These are phyloP conservation scores for Sherardia arvensis DNA, from an alignment of 257 asterid species.

Conservation along the genomic window DNA sequence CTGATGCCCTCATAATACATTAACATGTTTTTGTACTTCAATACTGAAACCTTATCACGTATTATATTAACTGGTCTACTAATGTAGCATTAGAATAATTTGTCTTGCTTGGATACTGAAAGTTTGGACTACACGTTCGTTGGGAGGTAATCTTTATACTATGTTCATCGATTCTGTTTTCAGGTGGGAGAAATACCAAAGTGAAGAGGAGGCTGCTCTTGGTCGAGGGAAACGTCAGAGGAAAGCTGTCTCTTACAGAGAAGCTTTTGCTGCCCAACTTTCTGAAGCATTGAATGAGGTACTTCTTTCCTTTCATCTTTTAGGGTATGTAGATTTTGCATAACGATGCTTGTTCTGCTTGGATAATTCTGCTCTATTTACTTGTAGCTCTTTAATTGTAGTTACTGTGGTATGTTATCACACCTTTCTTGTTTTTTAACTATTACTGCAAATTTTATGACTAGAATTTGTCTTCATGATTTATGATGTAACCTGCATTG, in stretches of 20 bases:
- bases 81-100: neutral
- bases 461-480: neutral
- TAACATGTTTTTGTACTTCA: neutral
- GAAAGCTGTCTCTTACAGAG: slow-evolving; percentile 86
- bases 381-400: neutral
- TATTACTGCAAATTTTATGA: neutral
- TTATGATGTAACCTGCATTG: neutral
- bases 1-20: neutral
- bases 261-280: slow-evolving; percentile 65
- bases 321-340: too few species aligned
- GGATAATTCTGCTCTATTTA: neutral
- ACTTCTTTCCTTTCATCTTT: slow-evolving; percentile 14
- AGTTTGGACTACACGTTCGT: neutral
- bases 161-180: slow-evolving; percentile 16
- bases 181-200: slow-evolving; percentile 91
- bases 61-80: neutral
- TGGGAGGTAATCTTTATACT: neutral
- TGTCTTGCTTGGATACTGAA: neutral
- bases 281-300: slow-evolving; percentile 56
- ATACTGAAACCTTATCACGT: neutral
- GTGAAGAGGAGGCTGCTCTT: slow-evolving; percentile 93
- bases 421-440: neutral
- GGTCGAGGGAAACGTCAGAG: slow-evolving; percentile 98
- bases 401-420: neutral
- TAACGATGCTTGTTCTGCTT: too few species aligned